phyloP scores from a whole-genome alignment of 139 green algal genomes.

The Chara braunii region DNA sequence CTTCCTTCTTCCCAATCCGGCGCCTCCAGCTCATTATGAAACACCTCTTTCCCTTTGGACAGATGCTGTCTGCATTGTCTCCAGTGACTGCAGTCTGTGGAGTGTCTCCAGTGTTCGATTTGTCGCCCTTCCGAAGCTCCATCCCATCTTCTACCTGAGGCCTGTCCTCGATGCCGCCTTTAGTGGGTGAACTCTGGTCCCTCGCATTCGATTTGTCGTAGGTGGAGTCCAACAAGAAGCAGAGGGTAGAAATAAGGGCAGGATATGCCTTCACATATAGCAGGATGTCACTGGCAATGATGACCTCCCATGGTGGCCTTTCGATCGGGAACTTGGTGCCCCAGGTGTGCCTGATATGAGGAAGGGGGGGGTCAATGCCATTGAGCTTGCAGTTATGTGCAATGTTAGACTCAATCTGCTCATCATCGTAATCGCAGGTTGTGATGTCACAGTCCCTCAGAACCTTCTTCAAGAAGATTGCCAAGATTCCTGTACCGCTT shows the following conservation, averaged over 20 bases:
- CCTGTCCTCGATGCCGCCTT: background rate
- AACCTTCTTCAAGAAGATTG: constrained; percentile 16
- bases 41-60: constrained; percentile 4
- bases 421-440: constrained; percentile 38
- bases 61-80: background rate
- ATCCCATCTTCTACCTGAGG: background rate
- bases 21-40: constrained; percentile 40
- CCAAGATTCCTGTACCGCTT: constrained; percentile 32
- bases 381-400: constrained; percentile 23
- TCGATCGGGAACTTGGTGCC: constrained; percentile 3
- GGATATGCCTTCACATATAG: constrained; percentile 39
- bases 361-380: constrained; percentile 2
- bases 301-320: constrained; percentile 26
- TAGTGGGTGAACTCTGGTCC: constrained; percentile 1
- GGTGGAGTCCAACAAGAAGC: constrained; percentile 14
- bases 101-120: background rate
- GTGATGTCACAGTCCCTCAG: constrained; percentile 28
- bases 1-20: constrained; percentile 23
- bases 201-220: background rate
- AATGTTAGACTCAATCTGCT: constrained; percentile 37
- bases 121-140: background rate
- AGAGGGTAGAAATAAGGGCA: constrained; percentile 34
- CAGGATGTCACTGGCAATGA: constrained; percentile 38
- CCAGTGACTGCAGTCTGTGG: constrained; percentile 7
- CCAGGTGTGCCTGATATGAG: constrained; percentile 40